Evolutionary conservation across 495 filamentous ascomycete genomes (phyloP), one percentile per base, ranked within the genome.

Genomic region (Penicillium macrosclerotiorum): DNA sequence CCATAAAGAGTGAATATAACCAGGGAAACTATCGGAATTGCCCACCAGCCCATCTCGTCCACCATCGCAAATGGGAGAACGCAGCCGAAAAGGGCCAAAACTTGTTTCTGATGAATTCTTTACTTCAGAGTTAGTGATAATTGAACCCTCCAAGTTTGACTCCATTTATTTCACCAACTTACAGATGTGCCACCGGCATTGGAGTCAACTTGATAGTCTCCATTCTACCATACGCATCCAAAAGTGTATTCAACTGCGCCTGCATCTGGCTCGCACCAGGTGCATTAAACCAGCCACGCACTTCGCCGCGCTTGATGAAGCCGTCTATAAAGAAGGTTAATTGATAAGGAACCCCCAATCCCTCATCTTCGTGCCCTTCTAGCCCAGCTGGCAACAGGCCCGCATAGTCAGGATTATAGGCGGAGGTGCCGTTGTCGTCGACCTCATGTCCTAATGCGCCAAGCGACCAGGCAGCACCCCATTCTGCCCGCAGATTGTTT

Each of bases 31-130:
- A 89, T 77, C 3, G 83, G 79, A 9, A 89, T 71, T 2, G 81
- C 73, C 82, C 81, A 88, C 83, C 90, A 89, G 5, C 75, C 78
- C 73, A 87, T 81, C 26, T 87, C 80, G 24, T 81, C 76, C 2
- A 86, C 82, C 62, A 87, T 79, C 7, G 83, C 85, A 62, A 90
- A 89, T 0, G 86, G 85, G 1, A 90, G 69, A n/a, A 89, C 77
- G 51, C 75, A 78, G 44, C 80, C 81, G 54, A 83, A 90, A 8
- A 88, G 72, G 0, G 80, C 83, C 6, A 90, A 75, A 8, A 88
- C 85, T 62, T 90, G 86, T 52, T 84, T 85, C 52, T 85, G 81
- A 50, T 89, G 86, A 57, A 90, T 87, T 22, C 78, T 82, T 11
- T 11, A 30, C 13, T 25, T 31, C 7, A 8, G 0, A 19, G n/a